These are phyloP conservation scores for Didymella glomerata DNA, from an alignment of 2,329 filamentous ascomycete genomes.

Conservation along the genomic window DNA sequence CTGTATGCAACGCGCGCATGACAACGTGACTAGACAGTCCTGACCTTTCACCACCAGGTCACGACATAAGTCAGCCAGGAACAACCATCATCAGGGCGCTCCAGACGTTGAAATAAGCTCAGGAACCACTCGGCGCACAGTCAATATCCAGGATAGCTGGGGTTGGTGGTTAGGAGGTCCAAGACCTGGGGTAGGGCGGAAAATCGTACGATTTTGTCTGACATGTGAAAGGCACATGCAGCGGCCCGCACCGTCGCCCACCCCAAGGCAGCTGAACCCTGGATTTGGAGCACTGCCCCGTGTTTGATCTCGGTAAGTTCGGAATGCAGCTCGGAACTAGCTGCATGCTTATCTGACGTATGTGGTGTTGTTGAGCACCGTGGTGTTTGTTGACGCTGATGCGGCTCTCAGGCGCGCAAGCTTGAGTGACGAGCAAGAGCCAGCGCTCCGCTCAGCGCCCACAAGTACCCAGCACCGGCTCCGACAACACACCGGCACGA, in stretches of 20 bases:
- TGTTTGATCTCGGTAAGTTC: conserved; percentile 16
- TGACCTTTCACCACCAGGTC: neutral
- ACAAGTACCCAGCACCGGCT: neutral
- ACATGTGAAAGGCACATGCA: conserved; percentile 34
- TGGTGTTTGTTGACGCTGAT: conserved; percentile 3
- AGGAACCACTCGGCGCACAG: conserved; percentile 14
- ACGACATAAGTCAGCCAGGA: neutral
- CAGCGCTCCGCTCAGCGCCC: neutral
- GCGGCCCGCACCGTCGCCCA: conserved; percentile 28
- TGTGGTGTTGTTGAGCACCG: conserved; percentile 8
- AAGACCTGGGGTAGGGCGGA: conserved; percentile 28
- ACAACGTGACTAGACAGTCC: neutral
- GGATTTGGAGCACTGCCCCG: conserved; percentile 23
- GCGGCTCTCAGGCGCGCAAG: neutral
- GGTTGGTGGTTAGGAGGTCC: conserved; percentile 12
- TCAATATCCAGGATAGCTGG: conserved; percentile 11
- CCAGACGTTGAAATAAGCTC: conserved; percentile 22
- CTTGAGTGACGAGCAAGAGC: neutral
- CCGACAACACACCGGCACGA: conserved; percentile 3
- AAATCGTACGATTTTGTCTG: conserved; percentile 45
- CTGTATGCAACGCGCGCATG: neutral
- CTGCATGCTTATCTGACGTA: conserved; percentile 13
- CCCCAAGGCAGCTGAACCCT: conserved; percentile 18
- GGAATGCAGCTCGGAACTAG: conserved; percentile 21
- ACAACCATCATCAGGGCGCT: too few relatives aligned